Conservation (phyloP, 495 filamentous ascomycete genomes). For the Neurospora africana region DNA sequence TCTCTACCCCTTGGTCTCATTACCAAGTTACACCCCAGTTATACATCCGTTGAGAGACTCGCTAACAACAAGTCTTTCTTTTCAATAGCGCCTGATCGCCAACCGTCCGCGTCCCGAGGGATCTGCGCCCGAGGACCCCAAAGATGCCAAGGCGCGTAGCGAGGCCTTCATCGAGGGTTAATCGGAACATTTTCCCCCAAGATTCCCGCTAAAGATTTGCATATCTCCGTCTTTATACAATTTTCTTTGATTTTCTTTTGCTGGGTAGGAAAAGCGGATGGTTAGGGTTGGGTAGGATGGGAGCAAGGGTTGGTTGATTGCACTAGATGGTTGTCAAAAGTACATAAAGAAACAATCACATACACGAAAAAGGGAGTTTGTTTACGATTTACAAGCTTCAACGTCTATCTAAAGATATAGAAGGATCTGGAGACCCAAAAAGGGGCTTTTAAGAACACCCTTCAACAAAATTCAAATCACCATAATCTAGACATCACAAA, state of each 20-base stretch:
- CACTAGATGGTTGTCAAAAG: neutral
- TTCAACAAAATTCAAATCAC: neutral
- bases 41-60: neutral
- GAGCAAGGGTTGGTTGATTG: neutral
- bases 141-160: slow-evolving; percentile 25
- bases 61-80: neutral
- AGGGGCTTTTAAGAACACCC: neutral
- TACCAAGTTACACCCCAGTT: neutral
- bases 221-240: neutral
- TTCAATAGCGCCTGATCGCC: slow-evolving; percentile 29
- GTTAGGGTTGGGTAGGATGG: neutral
- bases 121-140: slow-evolving; percentile 17
- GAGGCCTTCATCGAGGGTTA: slow-evolving; percentile 28
- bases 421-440: neutral
- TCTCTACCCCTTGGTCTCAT: neutral
- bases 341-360: neutral
- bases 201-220: neutral
- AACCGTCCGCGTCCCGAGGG: slow-evolving; percentile 24
- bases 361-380: neutral
- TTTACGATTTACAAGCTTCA: neutral
- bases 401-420: neutral
- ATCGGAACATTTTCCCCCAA: neutral
- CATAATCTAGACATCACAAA: neutral
- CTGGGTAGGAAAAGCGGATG: neutral
- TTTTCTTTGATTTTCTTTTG: neutral